Evolutionary conservation across 2,329 filamentous ascomycete species (phyloP).

Genomic region (Diaporthe sp.): DNA sequence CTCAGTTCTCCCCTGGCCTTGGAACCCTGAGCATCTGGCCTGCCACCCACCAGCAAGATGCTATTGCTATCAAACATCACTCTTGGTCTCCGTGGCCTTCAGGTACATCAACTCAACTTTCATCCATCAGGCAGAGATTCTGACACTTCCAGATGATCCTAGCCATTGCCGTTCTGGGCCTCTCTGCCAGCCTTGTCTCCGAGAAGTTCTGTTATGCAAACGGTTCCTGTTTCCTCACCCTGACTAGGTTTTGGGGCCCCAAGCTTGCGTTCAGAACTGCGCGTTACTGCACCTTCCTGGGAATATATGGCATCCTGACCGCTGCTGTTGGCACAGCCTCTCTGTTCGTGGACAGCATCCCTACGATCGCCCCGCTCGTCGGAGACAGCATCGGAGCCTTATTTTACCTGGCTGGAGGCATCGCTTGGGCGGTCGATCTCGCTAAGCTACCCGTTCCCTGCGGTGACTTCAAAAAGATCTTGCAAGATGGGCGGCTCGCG

Average conservation of each 20-base stretch:
- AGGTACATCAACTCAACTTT: not conserved
- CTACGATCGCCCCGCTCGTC: not conserved
- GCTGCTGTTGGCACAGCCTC: not conserved
- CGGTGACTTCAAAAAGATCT: no score
- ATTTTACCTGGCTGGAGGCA: not conserved
- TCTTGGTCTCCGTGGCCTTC: slow-evolving; percentile 1
- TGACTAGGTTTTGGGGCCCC: no score
- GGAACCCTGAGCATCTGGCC: not conserved
- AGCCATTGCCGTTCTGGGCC: not conserved
- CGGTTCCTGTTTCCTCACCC: not conserved
- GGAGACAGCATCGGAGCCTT: not conserved
- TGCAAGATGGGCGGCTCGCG: no score
- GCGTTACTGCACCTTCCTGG: slow-evolving; percentile 10
- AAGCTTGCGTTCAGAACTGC: not conserved
- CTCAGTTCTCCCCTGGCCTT: not conserved
- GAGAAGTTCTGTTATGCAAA: not conserved
- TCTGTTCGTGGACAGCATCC: not conserved
- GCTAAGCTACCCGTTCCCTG: no score
- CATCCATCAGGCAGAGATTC: rapidly evolving
- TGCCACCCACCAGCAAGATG: not conserved
- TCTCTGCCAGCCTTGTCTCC: not conserved
- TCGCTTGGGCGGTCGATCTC: not conserved
- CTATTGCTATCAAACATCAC: slow-evolving; percentile 15
- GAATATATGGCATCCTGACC: not conserved
- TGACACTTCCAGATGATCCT: not conserved